A percentile compares a stretch with the other conserved stretches of the same genome.
Evolutionary conservation across 1,284 basidiomycete genomes (phyloP).

Genomic region (Hortiboletus rubellus): DNA sequence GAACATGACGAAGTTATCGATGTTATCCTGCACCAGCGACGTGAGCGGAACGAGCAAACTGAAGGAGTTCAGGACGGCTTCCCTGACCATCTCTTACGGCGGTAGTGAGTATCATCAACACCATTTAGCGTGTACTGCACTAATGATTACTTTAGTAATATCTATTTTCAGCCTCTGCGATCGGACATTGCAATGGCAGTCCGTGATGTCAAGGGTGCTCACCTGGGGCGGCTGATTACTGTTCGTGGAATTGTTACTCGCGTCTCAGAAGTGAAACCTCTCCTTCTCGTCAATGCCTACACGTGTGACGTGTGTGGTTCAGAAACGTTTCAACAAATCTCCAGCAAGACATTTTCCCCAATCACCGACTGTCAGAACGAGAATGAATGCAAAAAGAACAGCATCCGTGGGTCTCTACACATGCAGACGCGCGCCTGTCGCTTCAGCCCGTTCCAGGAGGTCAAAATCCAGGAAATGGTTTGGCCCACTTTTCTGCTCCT

Average conservation of each 20-base stretch:
- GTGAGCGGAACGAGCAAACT: slow-evolving; percentile 81
- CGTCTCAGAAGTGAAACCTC: slow-evolving; percentile 98
- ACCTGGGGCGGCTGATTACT: slow-evolving; percentile 92
- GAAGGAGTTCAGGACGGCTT: slow-evolving; percentile 74
- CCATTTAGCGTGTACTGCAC: neutral
- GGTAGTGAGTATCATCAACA: slow-evolving; percentile 74
- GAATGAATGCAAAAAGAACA: slow-evolving; percentile 82
- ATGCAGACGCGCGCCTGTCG: slow-evolving; percentile 98
- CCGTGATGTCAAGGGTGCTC: slow-evolving; percentile 82
- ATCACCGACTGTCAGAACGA: slow-evolving; percentile 85
- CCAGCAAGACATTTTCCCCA: slow-evolving; percentile 90
- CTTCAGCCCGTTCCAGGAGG: slow-evolving; percentile 98
- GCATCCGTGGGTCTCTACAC: slow-evolving; percentile 88
- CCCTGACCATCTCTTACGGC: slow-evolving; percentile 86
- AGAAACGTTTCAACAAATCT: slow-evolving; percentile 98
- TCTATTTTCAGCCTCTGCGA: slow-evolving; percentile 88
- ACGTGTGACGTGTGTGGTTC: slow-evolving; percentile 98
- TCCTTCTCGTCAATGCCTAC: slow-evolving; percentile 96
- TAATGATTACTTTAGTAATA: slow-evolving; percentile 60
- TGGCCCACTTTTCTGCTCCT: slow-evolving; percentile 19
- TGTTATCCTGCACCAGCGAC: slow-evolving; percentile 90
- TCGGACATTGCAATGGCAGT: slow-evolving; percentile 82
- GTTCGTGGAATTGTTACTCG: slow-evolving; percentile 98
- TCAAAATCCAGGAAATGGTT: slow-evolving; percentile 99
- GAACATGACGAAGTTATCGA: slow-evolving; percentile 92